Evolutionary conservation across 2,329 filamentous ascomycete genomes (phyloP).

Genomic region (Westerdykella ornata): DNA sequence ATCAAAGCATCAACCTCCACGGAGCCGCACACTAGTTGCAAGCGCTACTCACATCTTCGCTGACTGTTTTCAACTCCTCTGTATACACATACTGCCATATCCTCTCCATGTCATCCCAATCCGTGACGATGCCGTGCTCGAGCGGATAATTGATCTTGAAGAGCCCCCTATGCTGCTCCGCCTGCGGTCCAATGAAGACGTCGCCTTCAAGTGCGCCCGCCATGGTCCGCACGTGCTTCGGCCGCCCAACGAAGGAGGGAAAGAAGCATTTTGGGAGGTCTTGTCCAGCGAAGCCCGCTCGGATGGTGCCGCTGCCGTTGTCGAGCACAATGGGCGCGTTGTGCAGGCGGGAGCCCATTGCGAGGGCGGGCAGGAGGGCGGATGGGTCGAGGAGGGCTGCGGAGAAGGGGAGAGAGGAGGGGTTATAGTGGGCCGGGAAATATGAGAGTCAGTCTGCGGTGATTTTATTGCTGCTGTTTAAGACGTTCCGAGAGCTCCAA

Average conservation of each 20-base stretch:
- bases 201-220: conserved; percentile 96
- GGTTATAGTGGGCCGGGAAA: not conserved
- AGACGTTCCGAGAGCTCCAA: not conserved
- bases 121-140: conserved; percentile 96
- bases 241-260: conserved; percentile 91
- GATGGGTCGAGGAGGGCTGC: not conserved
- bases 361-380: conserved; percentile 9
- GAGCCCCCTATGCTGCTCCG: conserved; percentile 81
- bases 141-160: conserved; percentile 94
- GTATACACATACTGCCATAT: conserved; percentile 99
- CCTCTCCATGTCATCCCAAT: conserved; percentile 99
- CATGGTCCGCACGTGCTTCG: conserved; percentile 89
- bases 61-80: conserved; percentile 90
- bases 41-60: conserved; percentile 68
- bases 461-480: not conserved
- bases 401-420: not conserved
- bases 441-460: not conserved
- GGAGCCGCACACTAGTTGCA: conserved; percentile 2
- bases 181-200: conserved; percentile 90
- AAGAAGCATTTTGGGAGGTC: conserved; percentile 96
- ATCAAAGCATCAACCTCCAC: no score
- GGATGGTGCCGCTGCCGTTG: conserved; percentile 96
- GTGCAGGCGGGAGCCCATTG: conserved; percentile 68
- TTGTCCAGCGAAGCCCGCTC: conserved; percentile 93
- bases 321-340: conserved; percentile 98